Conservation (phyloP, 2,329 filamentous ascomycete species). For the Aspergillus carbonarius region DNA sequence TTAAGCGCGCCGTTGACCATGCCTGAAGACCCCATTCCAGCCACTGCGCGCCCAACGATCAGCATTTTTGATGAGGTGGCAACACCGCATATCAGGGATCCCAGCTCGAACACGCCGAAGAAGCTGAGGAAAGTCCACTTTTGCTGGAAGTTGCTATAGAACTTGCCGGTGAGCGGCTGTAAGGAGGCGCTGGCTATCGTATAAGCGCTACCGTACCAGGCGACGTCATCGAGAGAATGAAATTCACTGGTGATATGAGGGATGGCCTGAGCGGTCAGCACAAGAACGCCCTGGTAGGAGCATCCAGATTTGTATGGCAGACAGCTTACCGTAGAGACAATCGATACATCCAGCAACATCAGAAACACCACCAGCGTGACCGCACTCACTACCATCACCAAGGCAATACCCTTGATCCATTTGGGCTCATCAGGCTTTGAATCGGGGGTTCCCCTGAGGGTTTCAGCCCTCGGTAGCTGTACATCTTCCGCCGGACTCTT, state of each 20-base stretch:
- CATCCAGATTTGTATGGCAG: neutral
- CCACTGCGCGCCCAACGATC: slow-evolving; percentile 9
- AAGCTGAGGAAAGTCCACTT: slow-evolving; percentile 28
- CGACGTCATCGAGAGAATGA: slow-evolving; percentile 34
- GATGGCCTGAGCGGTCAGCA: slow-evolving; percentile 36
- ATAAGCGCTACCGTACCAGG: slow-evolving; percentile 40
- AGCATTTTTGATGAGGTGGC: slow-evolving; percentile 10
- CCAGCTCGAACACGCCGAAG: slow-evolving; percentile 33
- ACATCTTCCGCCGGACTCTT: neutral
- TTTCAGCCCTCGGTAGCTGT: neutral
- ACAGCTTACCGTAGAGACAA: slow-evolving; percentile 50
- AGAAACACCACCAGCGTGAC: slow-evolving; percentile 49
- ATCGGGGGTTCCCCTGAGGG: neutral
- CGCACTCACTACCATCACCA: slow-evolving; percentile 29
- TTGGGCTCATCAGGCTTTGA: neutral
- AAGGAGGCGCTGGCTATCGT: slow-evolving; percentile 33
- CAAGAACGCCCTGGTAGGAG: no score
- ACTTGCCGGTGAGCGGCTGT: slow-evolving; percentile 6
- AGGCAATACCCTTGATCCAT: slow-evolving; percentile 19
- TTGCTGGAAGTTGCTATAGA: slow-evolving; percentile 12
- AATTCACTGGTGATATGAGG: slow-evolving; percentile 50
- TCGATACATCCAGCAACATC: slow-evolving; percentile 54
- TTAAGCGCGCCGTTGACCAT: slow-evolving; percentile 12
- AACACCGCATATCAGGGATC: slow-evolving; percentile 16
- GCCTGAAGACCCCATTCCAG: slow-evolving; percentile 11